These are phyloP conservation scores for Debaryomyces nepalensis DNA, from an alignment of 1,139 yeast species.

Conservation along the genomic window DNA sequence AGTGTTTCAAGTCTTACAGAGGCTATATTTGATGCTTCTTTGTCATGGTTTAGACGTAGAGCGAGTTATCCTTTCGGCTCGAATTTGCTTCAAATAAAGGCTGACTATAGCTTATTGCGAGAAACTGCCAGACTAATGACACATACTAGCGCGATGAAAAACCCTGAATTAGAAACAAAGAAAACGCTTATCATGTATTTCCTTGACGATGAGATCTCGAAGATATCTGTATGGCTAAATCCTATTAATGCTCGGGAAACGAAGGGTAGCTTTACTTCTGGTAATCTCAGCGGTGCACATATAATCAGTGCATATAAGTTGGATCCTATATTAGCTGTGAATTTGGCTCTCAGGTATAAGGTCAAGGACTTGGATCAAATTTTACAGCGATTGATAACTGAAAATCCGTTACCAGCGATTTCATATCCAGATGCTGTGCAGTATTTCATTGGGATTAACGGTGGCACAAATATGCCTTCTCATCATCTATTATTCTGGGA, in stretches of 20 bases:
- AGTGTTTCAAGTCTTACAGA: conserved; percentile 51
- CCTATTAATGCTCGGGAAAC: conserved; percentile 55
- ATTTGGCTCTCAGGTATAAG: conserved; percentile 64
- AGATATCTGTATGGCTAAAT: conserved; percentile 77
- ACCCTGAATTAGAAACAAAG: conserved; percentile 43
- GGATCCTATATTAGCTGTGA: conserved; percentile 76
- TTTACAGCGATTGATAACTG: conserved; percentile 51
- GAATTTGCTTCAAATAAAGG: conserved; percentile 69
- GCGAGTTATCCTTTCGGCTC: conserved; percentile 85
- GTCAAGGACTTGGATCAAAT: conserved; percentile 46
- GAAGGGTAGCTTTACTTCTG: conserved; percentile 39
- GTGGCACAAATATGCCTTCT: conserved; percentile 43
- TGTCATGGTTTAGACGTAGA: conserved; percentile 76
- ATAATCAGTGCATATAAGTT: conserved; percentile 62
- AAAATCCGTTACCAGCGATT: conserved; percentile 66
- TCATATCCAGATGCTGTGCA: conserved; percentile 68
- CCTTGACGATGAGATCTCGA: conserved; percentile 74
- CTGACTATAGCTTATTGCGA: conserved; percentile 65
- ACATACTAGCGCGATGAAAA: conserved; percentile 27
- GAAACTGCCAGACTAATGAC: conserved; percentile 50
- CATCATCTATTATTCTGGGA: conserved; percentile 70
- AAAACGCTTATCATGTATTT: conserved; percentile 60
- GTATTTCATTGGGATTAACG: conserved; percentile 54
- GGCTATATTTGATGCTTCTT: conserved; percentile 64
- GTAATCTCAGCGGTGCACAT: conserved; percentile 39